Conservation (phyloP, 2,329 filamentous ascomycete species). For the Phoma sp. region DNA sequence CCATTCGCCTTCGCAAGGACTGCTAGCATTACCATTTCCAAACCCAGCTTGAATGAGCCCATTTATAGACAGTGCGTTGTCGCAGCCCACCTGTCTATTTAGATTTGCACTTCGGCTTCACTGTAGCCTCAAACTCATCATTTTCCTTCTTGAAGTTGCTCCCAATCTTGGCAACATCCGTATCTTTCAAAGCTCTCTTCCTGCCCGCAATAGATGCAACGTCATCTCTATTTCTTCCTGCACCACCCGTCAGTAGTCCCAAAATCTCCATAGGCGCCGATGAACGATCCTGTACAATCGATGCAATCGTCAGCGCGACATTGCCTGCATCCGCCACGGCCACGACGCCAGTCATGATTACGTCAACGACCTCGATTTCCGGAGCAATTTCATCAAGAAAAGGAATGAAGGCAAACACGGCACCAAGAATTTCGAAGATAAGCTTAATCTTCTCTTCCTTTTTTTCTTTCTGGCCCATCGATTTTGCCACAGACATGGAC, state of each 20-base stretch:
- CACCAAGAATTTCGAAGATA: neutral
- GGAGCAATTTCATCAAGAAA: neutral
- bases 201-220: neutral
- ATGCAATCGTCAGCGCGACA: neutral
- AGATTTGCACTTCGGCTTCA: neutral
- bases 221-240: neutral
- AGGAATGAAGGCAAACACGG: neutral
- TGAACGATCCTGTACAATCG: neutral
- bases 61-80: neutral
- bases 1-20: too few species aligned
- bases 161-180: neutral
- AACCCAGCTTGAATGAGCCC: too few species aligned
- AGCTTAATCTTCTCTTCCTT: neutral
- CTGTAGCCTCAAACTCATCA: neutral
- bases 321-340: neutral
- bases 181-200: neutral
- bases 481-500: neutral
- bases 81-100: neutral
- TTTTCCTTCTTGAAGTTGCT: neutral
- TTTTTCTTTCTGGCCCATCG: neutral
- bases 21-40: too few species aligned
- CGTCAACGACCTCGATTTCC: too few species aligned
- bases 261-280: neutral
- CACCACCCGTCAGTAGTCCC: neutral
- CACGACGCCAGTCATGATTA: too few species aligned